These are phyloP conservation scores for Colletotrichum sp. DNA, from an alignment of 2,329 filamentous ascomycete species.

Conservation along the genomic window DNA sequence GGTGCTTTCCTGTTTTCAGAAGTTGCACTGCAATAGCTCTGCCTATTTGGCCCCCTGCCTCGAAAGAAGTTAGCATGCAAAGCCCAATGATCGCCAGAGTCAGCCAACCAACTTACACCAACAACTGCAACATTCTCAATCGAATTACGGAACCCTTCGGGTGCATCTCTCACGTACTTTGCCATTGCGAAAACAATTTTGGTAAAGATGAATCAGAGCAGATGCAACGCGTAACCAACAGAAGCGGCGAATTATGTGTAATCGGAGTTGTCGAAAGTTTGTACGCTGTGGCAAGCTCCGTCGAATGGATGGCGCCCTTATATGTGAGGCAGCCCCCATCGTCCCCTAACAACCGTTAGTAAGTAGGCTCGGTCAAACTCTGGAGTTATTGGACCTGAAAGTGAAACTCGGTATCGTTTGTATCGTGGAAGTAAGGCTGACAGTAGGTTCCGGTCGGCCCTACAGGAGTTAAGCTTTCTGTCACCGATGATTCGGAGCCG, in stretches of 20 bases:
- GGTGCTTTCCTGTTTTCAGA: slow-evolving; percentile 54
- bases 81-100: neutral
- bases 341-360: neutral
- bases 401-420: neutral
- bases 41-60: slow-evolving; percentile 47
- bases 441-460: neutral
- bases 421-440: neutral
- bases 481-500: neutral
- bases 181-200: neutral
- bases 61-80: slow-evolving; percentile 8
- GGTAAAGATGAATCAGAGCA: neutral
- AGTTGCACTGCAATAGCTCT: slow-evolving; percentile 44
- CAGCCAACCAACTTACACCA: slow-evolving; percentile 41
- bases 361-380: neutral
- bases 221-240: neutral
- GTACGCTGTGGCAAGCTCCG: neutral
- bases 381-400: neutral
- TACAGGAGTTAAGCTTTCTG: neutral
- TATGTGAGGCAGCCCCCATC: neutral
- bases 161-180: neutral
- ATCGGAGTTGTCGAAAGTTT: neutral
- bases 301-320: neutral
- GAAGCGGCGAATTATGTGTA: neutral
- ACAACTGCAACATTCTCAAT: slow-evolving; percentile 51
- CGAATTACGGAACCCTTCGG: slow-evolving; percentile 30